phyloP scores from a whole-genome alignment of 352 stramenopile genomes.

The Phytophthora boehmeriae region DNA sequence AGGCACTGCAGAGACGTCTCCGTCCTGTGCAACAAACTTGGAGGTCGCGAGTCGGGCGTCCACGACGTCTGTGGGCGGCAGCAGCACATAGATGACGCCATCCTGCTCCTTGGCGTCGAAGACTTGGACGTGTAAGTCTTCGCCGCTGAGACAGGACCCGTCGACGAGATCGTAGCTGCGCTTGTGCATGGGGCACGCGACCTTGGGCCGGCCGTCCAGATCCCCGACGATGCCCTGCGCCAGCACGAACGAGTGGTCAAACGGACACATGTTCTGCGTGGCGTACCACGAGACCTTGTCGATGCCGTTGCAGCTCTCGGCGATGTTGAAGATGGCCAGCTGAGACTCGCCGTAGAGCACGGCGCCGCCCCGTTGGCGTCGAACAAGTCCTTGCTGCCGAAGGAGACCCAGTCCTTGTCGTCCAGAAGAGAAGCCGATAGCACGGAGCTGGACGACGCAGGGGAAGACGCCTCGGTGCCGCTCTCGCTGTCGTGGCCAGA shows the following conservation, averaged over 20 bases:
- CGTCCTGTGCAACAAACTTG: conserved; percentile 42
- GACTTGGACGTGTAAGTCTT: conserved; percentile 78
- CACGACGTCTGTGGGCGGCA: conserved; percentile 75
- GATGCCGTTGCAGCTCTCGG: conserved; percentile 59
- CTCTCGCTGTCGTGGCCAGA: conserved; percentile 63
- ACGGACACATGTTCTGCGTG: conserved; percentile 94
- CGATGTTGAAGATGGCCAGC: conserved; percentile 91
- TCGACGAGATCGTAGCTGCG: conserved; percentile 87
- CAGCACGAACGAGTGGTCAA: conserved; percentile 93
- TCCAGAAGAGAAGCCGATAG: conserved; percentile 23
- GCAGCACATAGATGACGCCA: conserved; percentile 75
- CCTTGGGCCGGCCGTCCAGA: conserved; percentile 77
- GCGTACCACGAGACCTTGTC: conserved; percentile 86
- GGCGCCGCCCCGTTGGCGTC: conserved; percentile 81
- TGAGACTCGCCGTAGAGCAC: conserved; percentile 92
- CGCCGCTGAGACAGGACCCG: conserved; percentile 73
- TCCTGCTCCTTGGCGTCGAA: conserved; percentile 84
- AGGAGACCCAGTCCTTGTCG: conserved; percentile 69
- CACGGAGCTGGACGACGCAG: conserved; percentile 39
- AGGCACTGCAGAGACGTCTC: neutral
- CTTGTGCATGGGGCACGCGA: conserved; percentile 94
- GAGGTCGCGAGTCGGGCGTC: conserved; percentile 87
- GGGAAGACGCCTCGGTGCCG: conserved; percentile 35
- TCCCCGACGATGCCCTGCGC: conserved; percentile 91
- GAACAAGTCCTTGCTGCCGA: conserved; percentile 79